Evolutionary conservation across 129 eudicot species (phyloP).

Genomic region (Helianthus tuberosus): DNA sequence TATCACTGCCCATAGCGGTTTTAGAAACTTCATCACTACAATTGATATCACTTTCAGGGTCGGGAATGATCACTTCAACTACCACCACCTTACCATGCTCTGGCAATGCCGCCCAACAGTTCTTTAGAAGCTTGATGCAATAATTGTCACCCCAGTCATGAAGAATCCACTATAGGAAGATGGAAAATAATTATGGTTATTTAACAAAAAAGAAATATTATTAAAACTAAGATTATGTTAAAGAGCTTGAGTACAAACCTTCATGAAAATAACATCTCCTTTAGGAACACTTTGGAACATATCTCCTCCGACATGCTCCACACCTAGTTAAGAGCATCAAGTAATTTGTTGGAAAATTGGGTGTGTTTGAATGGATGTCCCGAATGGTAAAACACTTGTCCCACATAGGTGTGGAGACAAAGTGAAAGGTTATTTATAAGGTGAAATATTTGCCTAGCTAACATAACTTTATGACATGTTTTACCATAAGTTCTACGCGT

Average conservation of each 20-base stretch:
- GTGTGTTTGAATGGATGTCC: too few species aligned
- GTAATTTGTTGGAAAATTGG: too few species aligned
- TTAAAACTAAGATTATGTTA: neutral
- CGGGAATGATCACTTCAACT: conserved; percentile 39
- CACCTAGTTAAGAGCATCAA: conserved; percentile 21
- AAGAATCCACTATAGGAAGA: conserved; percentile 42
- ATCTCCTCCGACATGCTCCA: conserved; percentile 44
- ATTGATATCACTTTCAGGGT: conserved; percentile 22
- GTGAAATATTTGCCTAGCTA: too few species aligned
- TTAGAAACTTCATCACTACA: conserved; percentile 11
- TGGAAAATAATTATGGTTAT: neutral
- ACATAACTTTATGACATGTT: too few species aligned
- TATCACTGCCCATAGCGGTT: conserved; percentile 18
- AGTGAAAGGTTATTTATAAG: too few species aligned
- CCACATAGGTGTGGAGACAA: too few species aligned
- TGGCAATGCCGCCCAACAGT: conserved; percentile 39
- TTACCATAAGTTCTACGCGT: too few species aligned
- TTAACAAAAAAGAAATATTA: neutral
- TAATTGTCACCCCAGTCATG: conserved; percentile 50
- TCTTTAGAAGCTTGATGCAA: conserved; percentile 41
- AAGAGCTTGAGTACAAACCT: conserved; percentile 3
- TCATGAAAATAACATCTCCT: conserved; percentile 44
- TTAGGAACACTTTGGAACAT: conserved; percentile 44
- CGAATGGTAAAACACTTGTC: too few species aligned
- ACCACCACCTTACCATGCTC: conserved; percentile 41